These are phyloP conservation scores for Linum trigynum DNA, from an alignment of 345 rosid species.

Conservation along the genomic window DNA sequence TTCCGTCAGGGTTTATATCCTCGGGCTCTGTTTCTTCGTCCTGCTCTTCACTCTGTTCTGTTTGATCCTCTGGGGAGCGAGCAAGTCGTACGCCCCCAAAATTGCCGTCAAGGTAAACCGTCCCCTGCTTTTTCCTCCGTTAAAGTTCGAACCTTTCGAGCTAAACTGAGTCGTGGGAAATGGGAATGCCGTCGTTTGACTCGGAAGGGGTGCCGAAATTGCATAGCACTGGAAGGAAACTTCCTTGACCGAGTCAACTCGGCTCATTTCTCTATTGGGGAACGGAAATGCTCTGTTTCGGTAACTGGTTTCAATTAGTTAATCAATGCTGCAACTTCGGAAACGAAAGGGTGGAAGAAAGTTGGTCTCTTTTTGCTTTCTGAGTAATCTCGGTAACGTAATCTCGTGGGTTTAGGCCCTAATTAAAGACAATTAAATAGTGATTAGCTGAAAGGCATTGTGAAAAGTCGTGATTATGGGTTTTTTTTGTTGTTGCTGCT, in stretches of 20 bases:
- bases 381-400: not conserved
- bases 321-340: too few species aligned
- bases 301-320: too few species aligned
- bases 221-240: too few species aligned
- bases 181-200: too few species aligned
- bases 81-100: constrained; percentile 67
- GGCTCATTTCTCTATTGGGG: not conserved
- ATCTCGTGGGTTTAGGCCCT: not conserved
- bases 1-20: constrained; percentile 42
- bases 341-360: too few species aligned
- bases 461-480: not conserved
- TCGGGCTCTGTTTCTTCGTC: constrained; percentile 44
- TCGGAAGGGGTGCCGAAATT: too few species aligned
- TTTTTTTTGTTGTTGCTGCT: not conserved
- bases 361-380: too few species aligned
- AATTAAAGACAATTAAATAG: constrained; percentile 1
- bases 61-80: constrained; percentile 73
- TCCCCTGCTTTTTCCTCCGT: constrained; percentile 15
- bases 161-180: too few species aligned
- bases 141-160: constrained; percentile 31
- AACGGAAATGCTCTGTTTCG: not conserved
- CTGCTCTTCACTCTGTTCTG: constrained; percentile 53
- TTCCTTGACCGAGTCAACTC: constrained; percentile 12
- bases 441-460: not conserved
- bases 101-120: constrained; percentile 50